Evolutionary conservation across 2,329 filamentous ascomycete genomes (phyloP), one percentile per base, ranked within the genome.

Genomic region (Chaetomiaceae sp.): DNA sequence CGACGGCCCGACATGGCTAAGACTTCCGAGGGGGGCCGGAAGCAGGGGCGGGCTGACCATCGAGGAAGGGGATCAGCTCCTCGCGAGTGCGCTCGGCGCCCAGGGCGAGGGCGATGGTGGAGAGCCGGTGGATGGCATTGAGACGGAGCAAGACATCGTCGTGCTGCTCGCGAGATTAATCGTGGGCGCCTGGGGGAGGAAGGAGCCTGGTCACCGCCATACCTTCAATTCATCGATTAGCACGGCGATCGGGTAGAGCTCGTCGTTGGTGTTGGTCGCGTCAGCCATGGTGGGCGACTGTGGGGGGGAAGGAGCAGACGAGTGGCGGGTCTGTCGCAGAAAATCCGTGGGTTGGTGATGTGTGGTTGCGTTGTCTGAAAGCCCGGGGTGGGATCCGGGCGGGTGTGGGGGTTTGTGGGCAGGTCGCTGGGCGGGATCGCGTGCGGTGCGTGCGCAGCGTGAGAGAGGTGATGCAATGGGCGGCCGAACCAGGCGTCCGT

Each of bases 151-250:
- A 81, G 60, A 98, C 93, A 77, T 98, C 94, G 68, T 98, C 93
- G 71, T 98, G 93, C 91, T 98, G 62, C 40, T 19, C 26, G 29
- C 17, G 53, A 53, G 42, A 37, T 51, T 44, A 46, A 24, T 30
- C 29, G 42, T 54, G 65, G 37, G 18, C 40, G 19, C 18, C 26
- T 12, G 19, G 34, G 45, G 19, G 41, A 11, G 37, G 38, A 42
- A 26, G 27, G 15, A 39, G 24, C 11, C 56, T 50, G 9, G 57
- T 60, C 57, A 55, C 57, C 54, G 58, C 54, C 49, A 62, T 80
- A 95, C 90, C 88, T 96, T 98, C 65, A 98, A 79, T 81, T 98
- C 93, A 71, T 98, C 93, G 72, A 98, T 98, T 71, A 98, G 84
- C 60, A 98, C 93, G 65, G 94, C 93, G 76, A 98, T 98, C 68